phyloP scores from a whole-genome alignment of 2,329 filamentous ascomycete species.

The Talaromyces sp. region DNA sequence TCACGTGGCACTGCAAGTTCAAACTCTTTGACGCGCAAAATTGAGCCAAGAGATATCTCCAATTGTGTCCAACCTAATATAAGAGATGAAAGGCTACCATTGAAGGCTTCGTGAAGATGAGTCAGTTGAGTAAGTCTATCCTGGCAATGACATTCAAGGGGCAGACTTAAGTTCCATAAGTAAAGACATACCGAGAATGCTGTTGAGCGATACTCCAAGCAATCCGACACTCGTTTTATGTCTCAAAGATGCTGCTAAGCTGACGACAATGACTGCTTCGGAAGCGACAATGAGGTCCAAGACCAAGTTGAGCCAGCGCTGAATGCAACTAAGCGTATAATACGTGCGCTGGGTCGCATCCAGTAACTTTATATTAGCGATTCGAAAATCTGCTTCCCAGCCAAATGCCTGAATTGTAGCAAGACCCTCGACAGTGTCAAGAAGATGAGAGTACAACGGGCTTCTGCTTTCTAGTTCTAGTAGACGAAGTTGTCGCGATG shows the following conservation, averaged over 20 bases:
- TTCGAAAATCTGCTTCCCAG: constrained; percentile 41
- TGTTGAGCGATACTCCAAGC: constrained; percentile 50
- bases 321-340: constrained; percentile 52
- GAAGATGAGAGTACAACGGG: constrained; percentile 54
- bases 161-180: constrained; percentile 21
- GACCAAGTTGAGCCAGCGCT: constrained; percentile 51
- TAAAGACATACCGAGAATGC: constrained; percentile 27
- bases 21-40: constrained; percentile 50
- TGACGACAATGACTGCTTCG: constrained; percentile 44
- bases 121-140: constrained; percentile 16
- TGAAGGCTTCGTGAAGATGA: not conserved
- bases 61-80: constrained; percentile 48
- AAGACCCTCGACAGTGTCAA: constrained; percentile 51
- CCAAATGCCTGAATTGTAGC: constrained; percentile 52
- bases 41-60: constrained; percentile 51
- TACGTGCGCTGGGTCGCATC: constrained; percentile 52
- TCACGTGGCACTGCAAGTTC: constrained; percentile 23
- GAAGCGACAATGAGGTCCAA: constrained; percentile 46
- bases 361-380: constrained; percentile 42
- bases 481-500: constrained; percentile 54
- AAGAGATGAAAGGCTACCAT: constrained; percentile 31
- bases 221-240: constrained; percentile 42
- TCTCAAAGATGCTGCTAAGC: constrained; percentile 41
- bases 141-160: constrained; percentile 28
- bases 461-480: constrained; percentile 58